A percentile compares a stretch with the other conserved stretches of the same genome.
Evolutionary conservation across 2,329 filamentous ascomycete species (phyloP).

Genomic region (Penicillium sp.): DNA sequence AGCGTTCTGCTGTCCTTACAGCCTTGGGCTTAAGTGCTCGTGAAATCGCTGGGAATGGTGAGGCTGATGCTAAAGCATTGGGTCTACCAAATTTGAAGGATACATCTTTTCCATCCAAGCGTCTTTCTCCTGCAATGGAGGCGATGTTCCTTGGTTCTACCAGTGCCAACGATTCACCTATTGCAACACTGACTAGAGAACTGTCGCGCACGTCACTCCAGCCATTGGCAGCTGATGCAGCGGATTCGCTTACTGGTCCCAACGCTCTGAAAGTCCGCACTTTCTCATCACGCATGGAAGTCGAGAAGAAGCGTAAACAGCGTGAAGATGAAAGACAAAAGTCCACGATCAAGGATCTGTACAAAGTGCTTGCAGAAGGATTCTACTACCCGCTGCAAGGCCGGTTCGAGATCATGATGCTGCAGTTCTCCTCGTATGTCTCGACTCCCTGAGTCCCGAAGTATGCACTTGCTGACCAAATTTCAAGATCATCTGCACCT

Average conservation of each 20-base stretch:
- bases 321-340: constrained; percentile 48
- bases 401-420: constrained; percentile 67
- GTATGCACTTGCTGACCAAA: constrained; percentile 5
- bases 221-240: constrained; percentile 77
- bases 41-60: constrained; percentile 76
- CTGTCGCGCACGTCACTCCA: constrained; percentile 72
- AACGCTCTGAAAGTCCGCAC: constrained; percentile 83
- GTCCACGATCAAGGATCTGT: constrained; percentile 72
- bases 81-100: constrained; percentile 34
- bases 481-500: constrained; percentile 33
- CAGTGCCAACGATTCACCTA: constrained; percentile 47
- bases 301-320: constrained; percentile 55
- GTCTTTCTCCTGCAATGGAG: constrained; percentile 71
- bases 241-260: constrained; percentile 75
- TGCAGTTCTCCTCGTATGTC: constrained; percentile 52
- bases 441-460: background rate
- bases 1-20: constrained; percentile 77
- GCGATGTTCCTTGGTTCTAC: constrained; percentile 59
- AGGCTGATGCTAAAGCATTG: constrained; percentile 47
- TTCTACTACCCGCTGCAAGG: constrained; percentile 88
- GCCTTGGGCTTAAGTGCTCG: constrained; percentile 77
- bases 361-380: constrained; percentile 67
- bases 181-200: constrained; percentile 66
- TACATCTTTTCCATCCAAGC: constrained; percentile 73
- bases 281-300: constrained; percentile 74